Evolutionary conservation across 1,139 yeast genomes (phyloP), one percentile per base, ranked within the genome.

Genomic region (Eremothecium cymbalariae): DNA sequence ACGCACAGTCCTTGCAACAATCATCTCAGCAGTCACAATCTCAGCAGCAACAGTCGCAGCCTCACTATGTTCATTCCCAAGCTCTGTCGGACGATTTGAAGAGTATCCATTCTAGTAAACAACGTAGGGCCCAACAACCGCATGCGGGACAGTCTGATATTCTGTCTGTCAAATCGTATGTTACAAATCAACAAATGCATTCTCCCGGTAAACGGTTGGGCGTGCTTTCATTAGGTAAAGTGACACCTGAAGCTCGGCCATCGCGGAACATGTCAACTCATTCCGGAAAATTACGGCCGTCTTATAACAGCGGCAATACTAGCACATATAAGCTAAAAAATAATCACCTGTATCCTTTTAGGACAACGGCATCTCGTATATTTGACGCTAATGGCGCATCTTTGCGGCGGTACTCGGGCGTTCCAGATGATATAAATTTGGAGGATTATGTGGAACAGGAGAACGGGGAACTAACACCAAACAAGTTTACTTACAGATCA

Each of bases 381-480:
- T 79, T 79, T 55, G 86, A 80, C 47, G 72, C 75, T 15, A 78
- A 73, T 42, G 85, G 85, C 0, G 71, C 81, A 0, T 80, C 77
- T 30, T 74, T 85, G 3, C 65, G 88, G 50, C 62, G 88, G 31
- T 79, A 80, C 47, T 77, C 85, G 18, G 81, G 79, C 19, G 71
- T 78, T 3, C 81, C 82, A 1, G 81, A 76, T 50, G 81, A 76
- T 50, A 67, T 75, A 11, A 79, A 75, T 51, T 68, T 74, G 34
- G 83, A 75, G 45, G 83, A 77, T 48, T 74, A 72, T 44, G 58
- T 63, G 21, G 67, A 63, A 33, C 59, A 54, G 28, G 47, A 53
- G 21, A 77, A 72, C 43, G 79, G 73, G 37, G 76, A 72, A 37
- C 56, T 69, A 32, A 36, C 40, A 13, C 40, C 40, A 2, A 36